Conservation (phyloP, 768 basidiomycete species). For the Calocybe gangraenosa region DNA sequence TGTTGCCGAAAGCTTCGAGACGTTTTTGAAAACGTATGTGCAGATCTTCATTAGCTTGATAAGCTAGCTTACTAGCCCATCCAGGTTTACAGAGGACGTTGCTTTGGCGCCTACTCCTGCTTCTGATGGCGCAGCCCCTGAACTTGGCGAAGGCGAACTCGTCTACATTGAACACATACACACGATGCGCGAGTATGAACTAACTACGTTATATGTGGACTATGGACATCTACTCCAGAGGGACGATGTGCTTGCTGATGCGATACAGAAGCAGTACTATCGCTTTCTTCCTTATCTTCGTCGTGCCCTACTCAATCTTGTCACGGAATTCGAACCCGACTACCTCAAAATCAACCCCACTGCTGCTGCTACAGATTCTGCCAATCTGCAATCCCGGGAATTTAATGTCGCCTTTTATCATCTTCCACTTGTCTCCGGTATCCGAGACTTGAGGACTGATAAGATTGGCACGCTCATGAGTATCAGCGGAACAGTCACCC, state of each 20-base stretch:
- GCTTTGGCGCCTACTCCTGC: conserved; percentile 76
- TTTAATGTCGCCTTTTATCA: conserved; percentile 96
- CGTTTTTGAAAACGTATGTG: conserved; percentile 85
- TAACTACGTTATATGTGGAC: conserved; percentile 96
- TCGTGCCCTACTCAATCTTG: conserved; percentile 85
- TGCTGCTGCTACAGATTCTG: conserved; percentile 80
- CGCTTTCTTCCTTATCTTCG: conserved; percentile 94
- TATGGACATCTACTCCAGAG: conserved; percentile 85
- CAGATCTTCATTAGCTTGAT: conserved; percentile 2
- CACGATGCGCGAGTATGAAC: conserved; percentile 90
- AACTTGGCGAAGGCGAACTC: conserved; percentile 55
- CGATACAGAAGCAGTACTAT: conserved; percentile 94
- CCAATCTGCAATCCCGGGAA: conserved; percentile 87
- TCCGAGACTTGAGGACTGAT: conserved; percentile 88
- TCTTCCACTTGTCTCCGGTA: conserved; percentile 89
- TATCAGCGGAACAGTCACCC: conserved; percentile 95
- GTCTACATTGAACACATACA: conserved; percentile 92
- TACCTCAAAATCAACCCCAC: conserved; percentile 94
- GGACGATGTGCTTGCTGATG: conserved; percentile 91
- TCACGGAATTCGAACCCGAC: conserved; percentile 86
- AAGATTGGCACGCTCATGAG: conserved; percentile 93
- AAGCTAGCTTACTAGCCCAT: background rate
- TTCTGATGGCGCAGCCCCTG: conserved; percentile 61
- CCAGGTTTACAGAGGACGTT: conserved; percentile 82
- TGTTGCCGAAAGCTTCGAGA: conserved; percentile 87